A percentile compares a stretch with the other conserved stretches of the same genome.
phyloP scores from a whole-genome alignment of 176 grass and related monocot species.

The Oryza australiensis region DNA sequence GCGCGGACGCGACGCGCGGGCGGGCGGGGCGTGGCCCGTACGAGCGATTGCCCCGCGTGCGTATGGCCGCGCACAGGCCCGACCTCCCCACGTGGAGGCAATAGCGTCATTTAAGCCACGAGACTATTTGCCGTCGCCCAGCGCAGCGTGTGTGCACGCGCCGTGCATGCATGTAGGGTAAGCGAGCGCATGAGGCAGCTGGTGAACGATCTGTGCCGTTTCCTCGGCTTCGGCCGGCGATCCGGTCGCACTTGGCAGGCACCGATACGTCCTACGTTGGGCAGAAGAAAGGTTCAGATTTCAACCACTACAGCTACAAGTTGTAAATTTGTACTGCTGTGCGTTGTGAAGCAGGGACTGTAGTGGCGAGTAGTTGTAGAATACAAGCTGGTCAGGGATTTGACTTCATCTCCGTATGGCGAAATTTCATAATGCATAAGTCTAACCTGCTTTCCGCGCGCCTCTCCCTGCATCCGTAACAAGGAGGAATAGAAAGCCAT shows the following conservation, averaged over 20 bases:
- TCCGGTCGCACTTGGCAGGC: neutral
- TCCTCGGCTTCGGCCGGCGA: neutral
- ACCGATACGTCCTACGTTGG: neutral
- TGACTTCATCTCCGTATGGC: neutral
- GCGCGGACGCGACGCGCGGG: neutral
- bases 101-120: constrained; percentile 9
- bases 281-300: neutral
- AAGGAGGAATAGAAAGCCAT: neutral
- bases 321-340: neutral
- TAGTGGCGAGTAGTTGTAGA: neutral
- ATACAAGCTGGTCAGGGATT: neutral
- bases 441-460: constrained; percentile 15
- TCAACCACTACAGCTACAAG: neutral
- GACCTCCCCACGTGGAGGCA: constrained; percentile 43
- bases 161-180: constrained; percentile 5
- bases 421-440: neutral
- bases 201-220: neutral
- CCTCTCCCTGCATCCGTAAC: neutral
- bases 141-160: neutral
- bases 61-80: constrained; percentile 9
- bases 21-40: neutral
- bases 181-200: neutral
- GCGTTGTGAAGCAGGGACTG: neutral
- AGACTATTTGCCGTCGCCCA: neutral
- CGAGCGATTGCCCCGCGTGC: constrained; percentile 1